A percentile compares a stretch with the other conserved stretches of the same genome.
Conservation (phyloP, 805 yeast genomes). For the Hanseniaspora occidentalis region DNA sequence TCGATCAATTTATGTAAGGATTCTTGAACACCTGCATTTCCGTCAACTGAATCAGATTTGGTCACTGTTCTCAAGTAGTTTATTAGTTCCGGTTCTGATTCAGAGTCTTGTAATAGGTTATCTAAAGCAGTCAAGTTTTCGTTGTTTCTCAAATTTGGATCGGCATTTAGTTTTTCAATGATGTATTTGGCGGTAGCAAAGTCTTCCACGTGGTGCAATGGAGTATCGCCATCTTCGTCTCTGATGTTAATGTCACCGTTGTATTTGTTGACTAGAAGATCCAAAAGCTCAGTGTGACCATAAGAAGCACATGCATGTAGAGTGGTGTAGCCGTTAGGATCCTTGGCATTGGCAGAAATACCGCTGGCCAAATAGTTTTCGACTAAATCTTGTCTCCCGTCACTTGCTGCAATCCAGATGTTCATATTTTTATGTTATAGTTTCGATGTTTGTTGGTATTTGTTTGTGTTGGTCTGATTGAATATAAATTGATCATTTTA, state of each 20-base stretch:
- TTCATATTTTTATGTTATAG: constrained; percentile 30
- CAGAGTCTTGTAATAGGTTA: constrained; percentile 66
- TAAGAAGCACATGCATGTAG: constrained; percentile 96
- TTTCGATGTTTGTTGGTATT: neutral
- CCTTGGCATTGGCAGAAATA: constrained; percentile 59
- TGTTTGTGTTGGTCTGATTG: neutral
- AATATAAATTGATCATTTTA: neutral
- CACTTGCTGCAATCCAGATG: constrained; percentile 94
- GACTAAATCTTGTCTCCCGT: constrained; percentile 53
- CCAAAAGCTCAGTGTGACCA: constrained; percentile 59
- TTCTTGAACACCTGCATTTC: constrained; percentile 6
- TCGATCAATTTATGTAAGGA: constrained; percentile 12
- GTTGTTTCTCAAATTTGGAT: constrained; percentile 45
- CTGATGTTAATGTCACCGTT: constrained; percentile 76
- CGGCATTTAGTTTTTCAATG: constrained; percentile 58
- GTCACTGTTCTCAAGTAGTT: constrained; percentile 38
- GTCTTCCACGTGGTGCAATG: constrained; percentile 83
- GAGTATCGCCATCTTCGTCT: constrained; percentile 90
- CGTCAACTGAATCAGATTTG: constrained; percentile 11
- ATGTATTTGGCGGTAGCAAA: constrained; percentile 49
- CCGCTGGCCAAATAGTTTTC: constrained; percentile 40
- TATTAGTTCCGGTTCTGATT: constrained; percentile 48
- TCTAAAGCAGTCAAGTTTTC: constrained; percentile 69
- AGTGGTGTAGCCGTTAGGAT: constrained; percentile 92
- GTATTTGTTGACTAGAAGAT: constrained; percentile 21